Conservation (phyloP, 768 basidiomycete species). For the Leccinellum luteum region DNA sequence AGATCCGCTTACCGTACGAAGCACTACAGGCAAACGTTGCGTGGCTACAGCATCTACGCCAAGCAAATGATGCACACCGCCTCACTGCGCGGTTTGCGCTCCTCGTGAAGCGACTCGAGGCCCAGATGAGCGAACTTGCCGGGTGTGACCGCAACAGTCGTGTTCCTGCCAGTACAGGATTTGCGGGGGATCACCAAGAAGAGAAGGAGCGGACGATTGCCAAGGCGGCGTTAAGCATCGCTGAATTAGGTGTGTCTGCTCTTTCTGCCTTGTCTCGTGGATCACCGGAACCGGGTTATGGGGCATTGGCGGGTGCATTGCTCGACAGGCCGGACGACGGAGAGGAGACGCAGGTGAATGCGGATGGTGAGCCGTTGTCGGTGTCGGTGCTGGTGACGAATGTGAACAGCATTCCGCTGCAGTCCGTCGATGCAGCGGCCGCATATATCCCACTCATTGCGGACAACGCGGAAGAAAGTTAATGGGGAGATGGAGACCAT, state of each 20-base stretch:
- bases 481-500: conserved; percentile 88
- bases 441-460: conserved; percentile 71
- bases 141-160: conserved; percentile 2
- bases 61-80: conserved; percentile 81
- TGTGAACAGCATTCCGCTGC: conserved; percentile 50
- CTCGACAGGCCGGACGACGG: conserved; percentile 40
- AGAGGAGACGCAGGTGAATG: neutral
- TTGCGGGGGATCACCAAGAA: conserved; percentile 50
- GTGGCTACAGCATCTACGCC: conserved; percentile 74
- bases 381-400: conserved; percentile 11
- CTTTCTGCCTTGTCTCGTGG: neutral
- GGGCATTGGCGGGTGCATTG: conserved; percentile 40
- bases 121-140: conserved; percentile 75
- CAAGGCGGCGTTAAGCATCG: conserved; percentile 92
- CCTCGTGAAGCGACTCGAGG: conserved; percentile 76
- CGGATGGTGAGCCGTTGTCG: conserved; percentile 8
- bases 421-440: conserved; percentile 70
- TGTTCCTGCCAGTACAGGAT: neutral
- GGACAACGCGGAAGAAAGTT: conserved; percentile 63
- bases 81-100: conserved; percentile 83
- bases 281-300: neutral
- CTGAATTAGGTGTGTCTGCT: conserved; percentile 65
- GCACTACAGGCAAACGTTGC: conserved; percentile 67
- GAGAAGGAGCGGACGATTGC: conserved; percentile 86
- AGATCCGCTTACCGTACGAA: conserved; percentile 83